These are phyloP conservation scores for Saitozyma sp. DNA, from an alignment of 768 basidiomycete species.

Conservation along the genomic window DNA sequence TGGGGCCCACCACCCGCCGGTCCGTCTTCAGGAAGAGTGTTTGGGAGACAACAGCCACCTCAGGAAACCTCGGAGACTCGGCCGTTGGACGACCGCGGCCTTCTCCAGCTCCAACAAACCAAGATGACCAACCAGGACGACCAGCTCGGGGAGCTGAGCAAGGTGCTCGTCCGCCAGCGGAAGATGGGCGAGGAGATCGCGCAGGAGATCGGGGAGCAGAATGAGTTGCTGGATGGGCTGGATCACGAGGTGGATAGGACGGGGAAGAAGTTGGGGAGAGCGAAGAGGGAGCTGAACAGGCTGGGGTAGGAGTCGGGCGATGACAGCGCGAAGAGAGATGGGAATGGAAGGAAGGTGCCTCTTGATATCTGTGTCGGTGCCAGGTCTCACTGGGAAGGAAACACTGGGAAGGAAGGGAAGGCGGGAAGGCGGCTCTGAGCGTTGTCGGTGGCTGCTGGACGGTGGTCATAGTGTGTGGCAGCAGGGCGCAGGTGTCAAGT, in stretches of 20 bases:
- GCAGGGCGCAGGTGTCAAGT: too few species aligned
- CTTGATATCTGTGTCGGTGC: too few species aligned
- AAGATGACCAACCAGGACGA: conserved; percentile 82
- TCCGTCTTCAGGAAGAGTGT: conserved; percentile 60
- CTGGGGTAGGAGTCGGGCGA: conserved; percentile 59
- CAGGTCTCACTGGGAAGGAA: too few species aligned
- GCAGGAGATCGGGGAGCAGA: conserved; percentile 77
- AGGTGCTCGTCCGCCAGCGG: conserved; percentile 79
- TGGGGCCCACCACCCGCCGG: conserved; percentile 4
- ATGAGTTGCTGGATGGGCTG: conserved; percentile 79
- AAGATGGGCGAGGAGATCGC: conserved; percentile 83
- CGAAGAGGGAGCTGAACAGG: conserved; percentile 79
- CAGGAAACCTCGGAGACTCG: conserved; percentile 83
- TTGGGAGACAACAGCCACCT: conserved; percentile 63
- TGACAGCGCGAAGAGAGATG: too few species aligned
- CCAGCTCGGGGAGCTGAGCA: conserved; percentile 74
- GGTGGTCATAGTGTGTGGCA: too few species aligned
- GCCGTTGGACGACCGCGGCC: conserved; percentile 78
- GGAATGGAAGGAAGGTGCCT: too few species aligned
- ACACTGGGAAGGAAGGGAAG: too few species aligned
- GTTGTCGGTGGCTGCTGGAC: too few species aligned
- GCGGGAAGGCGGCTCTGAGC: too few species aligned
- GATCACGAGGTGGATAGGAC: conserved; percentile 73
- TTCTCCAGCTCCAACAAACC: conserved; percentile 73
- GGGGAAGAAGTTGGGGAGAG: conserved; percentile 71